phyloP scores from a whole-genome alignment of 495 filamentous ascomycete genomes.

The Pyrenula massariospora region DNA sequence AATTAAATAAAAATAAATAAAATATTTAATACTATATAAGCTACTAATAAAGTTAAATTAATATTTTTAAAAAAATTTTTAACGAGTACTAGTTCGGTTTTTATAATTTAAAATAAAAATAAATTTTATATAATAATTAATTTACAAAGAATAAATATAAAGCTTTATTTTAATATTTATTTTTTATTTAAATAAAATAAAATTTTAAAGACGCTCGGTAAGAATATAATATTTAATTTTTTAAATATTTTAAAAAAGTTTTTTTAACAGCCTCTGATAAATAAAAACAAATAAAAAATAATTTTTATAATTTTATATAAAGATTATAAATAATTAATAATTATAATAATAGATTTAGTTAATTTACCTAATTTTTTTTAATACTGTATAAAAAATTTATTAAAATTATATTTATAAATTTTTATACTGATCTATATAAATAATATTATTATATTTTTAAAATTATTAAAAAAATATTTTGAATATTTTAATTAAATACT shows the following conservation, averaged over 20 bases:
- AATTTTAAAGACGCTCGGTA: background rate
- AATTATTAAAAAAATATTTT: background rate
- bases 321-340: conserved; percentile 1
- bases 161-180: background rate
- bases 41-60: background rate
- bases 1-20: background rate
- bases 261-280: background rate
- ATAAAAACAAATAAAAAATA: background rate
- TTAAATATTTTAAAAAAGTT: conserved; percentile 1
- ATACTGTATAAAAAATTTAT: background rate
- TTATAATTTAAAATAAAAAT: background rate
- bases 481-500: conserved; percentile 1
- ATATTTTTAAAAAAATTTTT: background rate
- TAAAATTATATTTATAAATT: background rate
- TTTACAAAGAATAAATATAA: background rate
- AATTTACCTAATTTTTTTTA: background rate
- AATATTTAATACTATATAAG: background rate
- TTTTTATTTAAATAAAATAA: background rate
- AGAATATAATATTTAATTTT: background rate
- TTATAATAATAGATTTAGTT: background rate
- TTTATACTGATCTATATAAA: background rate
- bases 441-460: background rate
- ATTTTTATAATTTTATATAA: conserved; percentile 3
- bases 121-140: background rate
- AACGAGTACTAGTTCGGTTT: background rate